phyloP scores from a whole-genome alignment of 2,329 filamentous ascomycete genomes.

The Fusarium verrucosum region DNA sequence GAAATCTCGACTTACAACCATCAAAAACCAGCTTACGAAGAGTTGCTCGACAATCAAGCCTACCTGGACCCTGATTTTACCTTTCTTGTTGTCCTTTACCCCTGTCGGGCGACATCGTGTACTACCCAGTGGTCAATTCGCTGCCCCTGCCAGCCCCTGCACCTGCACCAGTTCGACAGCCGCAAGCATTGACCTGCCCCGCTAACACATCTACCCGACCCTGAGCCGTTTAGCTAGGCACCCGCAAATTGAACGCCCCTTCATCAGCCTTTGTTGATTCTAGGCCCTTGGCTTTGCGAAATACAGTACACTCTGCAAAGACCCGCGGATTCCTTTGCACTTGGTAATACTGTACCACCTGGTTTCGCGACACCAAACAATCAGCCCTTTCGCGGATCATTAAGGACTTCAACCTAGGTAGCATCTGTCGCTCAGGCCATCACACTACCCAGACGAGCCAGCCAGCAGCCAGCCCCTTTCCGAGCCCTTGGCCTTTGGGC shows the following conservation, averaged over 20 bases:
- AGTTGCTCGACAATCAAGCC: slow-evolving; percentile 17
- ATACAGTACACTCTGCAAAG: slow-evolving; percentile 18
- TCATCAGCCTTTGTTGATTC: slow-evolving; percentile 26
- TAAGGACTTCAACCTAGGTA: slow-evolving; percentile 4
- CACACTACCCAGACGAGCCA: slow-evolving; percentile 29
- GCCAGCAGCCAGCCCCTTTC: slow-evolving; percentile 43
- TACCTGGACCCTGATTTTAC: slow-evolving; percentile 37
- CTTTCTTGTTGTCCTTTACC: slow-evolving; percentile 13
- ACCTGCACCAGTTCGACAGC: slow-evolving; percentile 39
- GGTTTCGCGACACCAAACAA: neutral
- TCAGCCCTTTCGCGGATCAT: slow-evolving; percentile 11
- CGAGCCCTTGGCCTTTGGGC: slow-evolving; percentile 33
- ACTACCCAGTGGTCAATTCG: slow-evolving; percentile 22
- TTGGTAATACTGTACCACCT: slow-evolving; percentile 23
- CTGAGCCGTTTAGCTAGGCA: slow-evolving; percentile 28
- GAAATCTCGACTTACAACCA: neutral
- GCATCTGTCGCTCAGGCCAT: slow-evolving; percentile 34
- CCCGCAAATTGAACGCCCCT: slow-evolving; percentile 35
- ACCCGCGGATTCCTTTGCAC: slow-evolving; percentile 20
- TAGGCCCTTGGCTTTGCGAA: slow-evolving; percentile 7
- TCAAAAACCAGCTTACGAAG: neutral
- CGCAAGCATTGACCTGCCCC: slow-evolving; percentile 42
- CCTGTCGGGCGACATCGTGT: slow-evolving; percentile 32
- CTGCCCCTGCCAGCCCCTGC: slow-evolving; percentile 32
- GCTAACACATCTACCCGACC: slow-evolving; percentile 36